A percentile compares a stretch with the other conserved stretches of the same genome.
Conservation (phyloP, 73 alveolate genomes). For the Paramecium bursaria region DNA sequence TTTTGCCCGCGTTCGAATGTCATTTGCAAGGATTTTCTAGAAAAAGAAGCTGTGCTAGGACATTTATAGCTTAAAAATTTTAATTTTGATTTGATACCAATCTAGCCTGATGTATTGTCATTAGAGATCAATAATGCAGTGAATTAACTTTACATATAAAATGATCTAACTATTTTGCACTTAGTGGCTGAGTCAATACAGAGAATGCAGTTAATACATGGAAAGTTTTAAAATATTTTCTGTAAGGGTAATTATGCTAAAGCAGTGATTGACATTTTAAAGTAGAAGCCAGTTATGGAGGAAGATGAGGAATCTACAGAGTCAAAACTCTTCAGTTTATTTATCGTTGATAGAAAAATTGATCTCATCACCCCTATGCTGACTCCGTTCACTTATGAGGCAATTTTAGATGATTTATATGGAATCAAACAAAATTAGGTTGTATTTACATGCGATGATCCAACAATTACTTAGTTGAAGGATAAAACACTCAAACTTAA, state of each 20-base stretch:
- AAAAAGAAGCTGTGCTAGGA: slow-evolving; percentile 54
- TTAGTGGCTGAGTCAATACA: slow-evolving; percentile 37
- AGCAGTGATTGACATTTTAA: slow-evolving; percentile 1
- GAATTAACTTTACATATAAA: not conserved
- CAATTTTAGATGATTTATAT: slow-evolving; percentile 70
- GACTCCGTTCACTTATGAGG: slow-evolving; percentile 75
- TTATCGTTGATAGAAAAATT: slow-evolving; percentile 68
- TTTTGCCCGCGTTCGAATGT: slow-evolving; percentile 15
- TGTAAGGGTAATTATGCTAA: slow-evolving; percentile 28
- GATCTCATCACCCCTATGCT: slow-evolving; percentile 74
- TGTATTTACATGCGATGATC: no score
- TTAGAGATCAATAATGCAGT: slow-evolving; percentile 28
- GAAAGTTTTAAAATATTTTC: slow-evolving; percentile 35
- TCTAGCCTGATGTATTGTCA: not conserved
- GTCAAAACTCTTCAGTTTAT: not conserved
- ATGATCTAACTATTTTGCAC: slow-evolving; percentile 16
- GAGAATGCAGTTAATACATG: slow-evolving; percentile 34
- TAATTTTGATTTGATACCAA: slow-evolving; percentile 39
- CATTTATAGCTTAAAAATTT: slow-evolving; percentile 17
- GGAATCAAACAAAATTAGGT: slow-evolving; percentile 55
- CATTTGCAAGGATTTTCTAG: slow-evolving; percentile 55
- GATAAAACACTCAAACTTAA: no score
- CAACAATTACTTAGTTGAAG: no score
- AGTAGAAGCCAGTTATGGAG: not conserved
- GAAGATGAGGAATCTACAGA: not conserved